Evolutionary conservation across 2,329 filamentous ascomycete genomes (phyloP).

Genomic region (Chalaropsis thielavioides): DNA sequence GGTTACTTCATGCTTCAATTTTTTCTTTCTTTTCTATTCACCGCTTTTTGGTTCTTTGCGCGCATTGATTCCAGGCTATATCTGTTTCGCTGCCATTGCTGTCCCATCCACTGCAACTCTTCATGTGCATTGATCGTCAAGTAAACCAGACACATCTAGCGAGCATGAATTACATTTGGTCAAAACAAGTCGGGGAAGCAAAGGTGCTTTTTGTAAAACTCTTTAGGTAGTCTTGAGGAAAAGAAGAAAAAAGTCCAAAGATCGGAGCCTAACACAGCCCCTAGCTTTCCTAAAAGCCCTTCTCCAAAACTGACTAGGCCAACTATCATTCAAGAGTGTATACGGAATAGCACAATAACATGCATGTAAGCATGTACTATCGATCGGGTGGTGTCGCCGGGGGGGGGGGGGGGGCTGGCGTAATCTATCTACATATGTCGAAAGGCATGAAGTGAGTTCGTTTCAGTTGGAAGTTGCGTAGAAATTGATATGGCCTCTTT

Average conservation of each 20-base stretch:
- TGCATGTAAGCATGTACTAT: background rate
- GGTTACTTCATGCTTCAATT: background rate
- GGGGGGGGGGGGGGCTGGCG: background rate
- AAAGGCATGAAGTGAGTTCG: background rate
- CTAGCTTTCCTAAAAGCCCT: background rate
- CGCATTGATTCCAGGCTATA: background rate
- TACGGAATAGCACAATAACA: background rate
- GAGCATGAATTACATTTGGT: background rate
- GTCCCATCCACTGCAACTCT: background rate
- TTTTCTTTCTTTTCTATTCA: background rate
- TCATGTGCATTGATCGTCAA: background rate
- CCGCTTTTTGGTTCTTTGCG: background rate
- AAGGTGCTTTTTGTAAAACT: background rate
- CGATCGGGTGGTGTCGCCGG: too few species aligned
- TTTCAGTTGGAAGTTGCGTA: background rate
- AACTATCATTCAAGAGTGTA: background rate
- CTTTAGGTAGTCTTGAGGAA: background rate
- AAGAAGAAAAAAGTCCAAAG: background rate
- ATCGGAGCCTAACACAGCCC: background rate
- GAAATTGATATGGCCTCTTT: background rate
- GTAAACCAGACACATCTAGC: background rate
- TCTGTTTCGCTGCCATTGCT: background rate
- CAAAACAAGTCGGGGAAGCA: background rate
- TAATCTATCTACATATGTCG: background rate
- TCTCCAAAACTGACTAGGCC: background rate